Evolutionary conservation across 2,329 filamentous ascomycete species (phyloP).

Genomic region (Grosmannia huntii): DNA sequence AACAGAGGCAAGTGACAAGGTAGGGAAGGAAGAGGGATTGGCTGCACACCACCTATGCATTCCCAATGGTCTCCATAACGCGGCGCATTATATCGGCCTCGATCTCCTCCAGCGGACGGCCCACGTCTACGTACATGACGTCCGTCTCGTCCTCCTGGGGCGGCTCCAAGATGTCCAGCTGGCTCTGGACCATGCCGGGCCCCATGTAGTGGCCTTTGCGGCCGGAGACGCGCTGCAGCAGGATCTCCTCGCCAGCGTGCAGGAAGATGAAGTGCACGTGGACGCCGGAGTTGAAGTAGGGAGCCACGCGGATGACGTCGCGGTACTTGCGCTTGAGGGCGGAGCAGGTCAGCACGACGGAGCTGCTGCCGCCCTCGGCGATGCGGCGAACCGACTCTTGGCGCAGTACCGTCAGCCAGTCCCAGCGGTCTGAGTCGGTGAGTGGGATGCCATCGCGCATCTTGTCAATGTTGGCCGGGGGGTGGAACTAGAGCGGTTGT

Average conservation of each 20-base stretch:
- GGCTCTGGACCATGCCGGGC: conserved; percentile 85
- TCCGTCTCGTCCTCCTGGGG: conserved; percentile 60
- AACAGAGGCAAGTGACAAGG: not conserved
- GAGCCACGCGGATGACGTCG: conserved; percentile 74
- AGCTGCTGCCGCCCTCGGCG: conserved; percentile 44
- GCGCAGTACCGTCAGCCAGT: conserved; percentile 77
- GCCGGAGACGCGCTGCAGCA: conserved; percentile 61
- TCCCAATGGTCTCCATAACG: conserved; percentile 23
- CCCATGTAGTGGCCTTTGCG: conserved; percentile 92
- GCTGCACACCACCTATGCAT: not conserved
- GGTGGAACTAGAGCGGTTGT: conserved; percentile 48
- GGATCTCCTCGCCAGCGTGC: conserved; percentile 58
- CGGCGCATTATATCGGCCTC: conserved; percentile 44
- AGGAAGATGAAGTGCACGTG: conserved; percentile 89
- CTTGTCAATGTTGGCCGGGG: conserved; percentile 72
- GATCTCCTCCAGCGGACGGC: conserved; percentile 44
- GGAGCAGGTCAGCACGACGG: conserved; percentile 93
- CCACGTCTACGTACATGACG: conserved; percentile 59
- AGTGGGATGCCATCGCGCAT: conserved; percentile 77
- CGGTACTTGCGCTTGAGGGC: conserved; percentile 95
- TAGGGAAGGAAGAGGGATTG: not conserved
- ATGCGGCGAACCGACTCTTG: conserved; percentile 50
- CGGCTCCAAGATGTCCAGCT: conserved; percentile 77
- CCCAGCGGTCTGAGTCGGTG: conserved; percentile 90
- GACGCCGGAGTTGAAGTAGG: conserved; percentile 61